phyloP scores from a whole-genome alignment of 371 early-diverging fungal species.

The Zychaea mexicana region DNA sequence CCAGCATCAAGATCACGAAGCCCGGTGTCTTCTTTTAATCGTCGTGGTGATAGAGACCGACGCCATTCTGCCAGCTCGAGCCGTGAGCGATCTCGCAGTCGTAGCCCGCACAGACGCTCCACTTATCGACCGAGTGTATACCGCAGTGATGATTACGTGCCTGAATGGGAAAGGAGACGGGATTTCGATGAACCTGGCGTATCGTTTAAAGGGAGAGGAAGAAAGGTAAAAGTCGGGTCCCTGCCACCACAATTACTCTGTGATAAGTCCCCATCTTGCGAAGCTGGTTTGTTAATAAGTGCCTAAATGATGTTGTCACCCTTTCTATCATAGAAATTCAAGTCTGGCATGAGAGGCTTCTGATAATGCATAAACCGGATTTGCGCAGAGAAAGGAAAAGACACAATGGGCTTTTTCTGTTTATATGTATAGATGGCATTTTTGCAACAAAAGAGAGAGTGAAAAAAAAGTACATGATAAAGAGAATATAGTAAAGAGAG shows the following conservation, averaged over 20 bases:
- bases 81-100: not conserved
- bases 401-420: too few species aligned
- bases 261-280: too few species aligned
- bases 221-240: too few species aligned
- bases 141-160: constrained; percentile 25
- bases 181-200: constrained; percentile 38
- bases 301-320: not conserved
- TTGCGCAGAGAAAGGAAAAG: too few species aligned
- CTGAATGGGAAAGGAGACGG: constrained; percentile 41
- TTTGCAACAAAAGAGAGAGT: not conserved
- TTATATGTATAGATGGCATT: too few species aligned
- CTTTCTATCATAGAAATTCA: not conserved
- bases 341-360: constrained; percentile 17
- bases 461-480: too few species aligned
- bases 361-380: too few species aligned
- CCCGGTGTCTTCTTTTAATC: not conserved
- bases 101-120: not conserved
- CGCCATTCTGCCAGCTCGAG: not conserved
- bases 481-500: too few species aligned
- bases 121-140: constrained; percentile 2
- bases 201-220: constrained; percentile 48
- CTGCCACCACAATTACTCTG: too few species aligned
- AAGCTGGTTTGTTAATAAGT: too few species aligned
- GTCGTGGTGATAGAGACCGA: not conserved
- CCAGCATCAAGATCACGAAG: not conserved